A percentile compares a stretch with the other conserved stretches of the same genome.
These are phyloP conservation scores for Chytriomyces confervae DNA, from an alignment of 192 early-diverging fungal genomes.

Conservation along the genomic window DNA sequence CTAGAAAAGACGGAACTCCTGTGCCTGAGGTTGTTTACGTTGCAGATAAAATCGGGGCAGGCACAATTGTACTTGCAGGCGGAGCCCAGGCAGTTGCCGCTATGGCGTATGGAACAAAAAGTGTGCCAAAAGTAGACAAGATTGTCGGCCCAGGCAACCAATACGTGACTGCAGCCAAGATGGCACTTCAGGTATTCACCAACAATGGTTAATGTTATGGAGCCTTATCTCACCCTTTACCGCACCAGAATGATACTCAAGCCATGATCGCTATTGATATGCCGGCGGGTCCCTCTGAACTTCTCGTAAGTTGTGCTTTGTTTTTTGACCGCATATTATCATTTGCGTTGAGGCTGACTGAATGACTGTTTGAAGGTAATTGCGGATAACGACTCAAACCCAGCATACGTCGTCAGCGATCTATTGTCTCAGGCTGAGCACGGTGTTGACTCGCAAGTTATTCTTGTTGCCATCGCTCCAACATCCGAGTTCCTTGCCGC, in stretches of 20 bases:
- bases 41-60: slow-evolving; percentile 95
- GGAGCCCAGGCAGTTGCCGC: slow-evolving; percentile 98
- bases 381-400: slow-evolving; percentile 82
- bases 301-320: slow-evolving; percentile 62
- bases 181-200: slow-evolving; percentile 78
- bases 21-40: slow-evolving; percentile 98
- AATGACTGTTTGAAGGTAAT: slow-evolving; percentile 64
- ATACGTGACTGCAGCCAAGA: slow-evolving; percentile 99
- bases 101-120: slow-evolving; percentile 98
- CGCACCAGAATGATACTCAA: slow-evolving; percentile 80
- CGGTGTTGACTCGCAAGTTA: slow-evolving; percentile 91
- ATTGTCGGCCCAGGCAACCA: slow-evolving; percentile 99
- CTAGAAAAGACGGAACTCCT: slow-evolving; percentile 86
- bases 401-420: slow-evolving; percentile 93
- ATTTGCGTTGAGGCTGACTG: slow-evolving; percentile 4
- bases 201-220: background rate
- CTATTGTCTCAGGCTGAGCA: slow-evolving; percentile 98
- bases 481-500: slow-evolving; percentile 68
- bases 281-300: slow-evolving; percentile 99
- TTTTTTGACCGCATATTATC: background rate
- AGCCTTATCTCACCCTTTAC: background rate
- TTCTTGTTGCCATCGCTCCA: slow-evolving; percentile 85
- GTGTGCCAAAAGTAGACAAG: slow-evolving; percentile 98
- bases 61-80: slow-evolving; percentile 88
- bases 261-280: slow-evolving; percentile 97